Evolutionary conservation across 129 eudicot species (phyloP), one percentile per base, ranked within the genome.

Genomic region (Helichrysum umbraculigerum): DNA sequence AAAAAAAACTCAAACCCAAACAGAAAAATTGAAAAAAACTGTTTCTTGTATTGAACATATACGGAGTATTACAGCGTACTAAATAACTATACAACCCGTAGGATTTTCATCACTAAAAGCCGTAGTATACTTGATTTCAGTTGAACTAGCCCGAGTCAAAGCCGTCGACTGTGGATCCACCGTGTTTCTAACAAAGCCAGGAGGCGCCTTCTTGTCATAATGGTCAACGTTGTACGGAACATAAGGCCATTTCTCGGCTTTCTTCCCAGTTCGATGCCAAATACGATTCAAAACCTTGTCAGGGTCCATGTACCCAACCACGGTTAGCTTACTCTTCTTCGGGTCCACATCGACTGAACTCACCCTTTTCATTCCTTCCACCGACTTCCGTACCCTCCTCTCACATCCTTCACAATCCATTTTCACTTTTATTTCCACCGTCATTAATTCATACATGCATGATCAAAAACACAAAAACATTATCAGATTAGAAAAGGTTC

Each of bases 361-460:
- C 68, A 62, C 68, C 12, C 68, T 39, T 62, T 62, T 62, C 68
- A 62, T 62, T 62, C 68, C 68, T 62, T 28, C 35, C 3, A 62
- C 68, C 0, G 68, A 62, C 39, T 62, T 62, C 2, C 68, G n/a
- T 22, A 62, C 68, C 20, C 68, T 62, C 68, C 68, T 62, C 35
- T 62, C 68, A 32, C 68, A 62, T 12, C 68, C 68, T 62, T 62
- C 68, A 62, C 68, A 62, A 16, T 62, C 68, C 68, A 62, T 62
- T 32, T 62, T 62, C 35, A 62, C 35, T 16, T 29, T 62, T 62
- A 62, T 62, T 32, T 62, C 68, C 68, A 62, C 68, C 2, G 68
- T 62, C 68, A 28, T 5, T 29, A 17, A 3, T 19, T 19, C 20
- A 20, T 51, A 51, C 19, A 15, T 17, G 58, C n/a, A n/a, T n/a